Evolutionary conservation across 1,139 yeast species (phyloP).

Genomic region (Ogataea hybrid): DNA sequence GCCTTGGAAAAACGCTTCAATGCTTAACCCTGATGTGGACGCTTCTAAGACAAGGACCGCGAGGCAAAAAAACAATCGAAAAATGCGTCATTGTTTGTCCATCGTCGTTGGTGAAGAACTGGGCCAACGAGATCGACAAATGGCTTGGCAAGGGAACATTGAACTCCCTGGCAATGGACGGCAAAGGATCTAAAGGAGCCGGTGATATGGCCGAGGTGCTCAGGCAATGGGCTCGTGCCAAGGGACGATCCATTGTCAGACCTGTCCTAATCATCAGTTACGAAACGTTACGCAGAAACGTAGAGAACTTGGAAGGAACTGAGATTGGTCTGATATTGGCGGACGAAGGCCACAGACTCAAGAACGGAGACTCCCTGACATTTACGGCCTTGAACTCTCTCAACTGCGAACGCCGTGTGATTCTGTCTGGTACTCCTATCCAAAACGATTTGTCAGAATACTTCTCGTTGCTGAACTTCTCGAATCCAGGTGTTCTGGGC

Average conservation of each 20-base stretch:
- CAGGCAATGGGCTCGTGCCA: constrained; percentile 84
- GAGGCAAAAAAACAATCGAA: constrained; percentile 80
- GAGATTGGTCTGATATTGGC: constrained; percentile 89
- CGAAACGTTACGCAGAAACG: constrained; percentile 88
- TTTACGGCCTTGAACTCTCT: constrained; percentile 84
- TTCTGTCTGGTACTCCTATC: constrained; percentile 95
- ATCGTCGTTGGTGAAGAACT: constrained; percentile 86
- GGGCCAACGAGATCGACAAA: constrained; percentile 96
- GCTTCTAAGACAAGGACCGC: constrained; percentile 81
- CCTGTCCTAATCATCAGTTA: constrained; percentile 96
- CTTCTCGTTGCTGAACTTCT: constrained; percentile 85
- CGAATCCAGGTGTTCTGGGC: constrained; percentile 93
- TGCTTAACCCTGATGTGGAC: constrained; percentile 96
- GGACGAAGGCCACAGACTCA: constrained; percentile 95
- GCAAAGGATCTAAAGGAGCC: constrained; percentile 64
- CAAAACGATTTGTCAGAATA: constrained; percentile 96
- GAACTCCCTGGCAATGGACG: constrained; percentile 90
- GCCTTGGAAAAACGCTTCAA: constrained; percentile 92
- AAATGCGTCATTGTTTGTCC: constrained; percentile 96
- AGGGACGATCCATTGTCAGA: constrained; percentile 84
- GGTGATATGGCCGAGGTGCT: constrained; percentile 68
- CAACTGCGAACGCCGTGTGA: constrained; percentile 84
- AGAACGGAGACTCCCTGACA: constrained; percentile 92
- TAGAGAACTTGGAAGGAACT: constrained; percentile 69
- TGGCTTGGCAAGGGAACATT: constrained; percentile 94